A percentile compares a stretch with the other conserved stretches of the same genome.
phyloP scores from a whole-genome alignment of 75 land plant genomes.

The Sequoiadendron giganteum region DNA sequence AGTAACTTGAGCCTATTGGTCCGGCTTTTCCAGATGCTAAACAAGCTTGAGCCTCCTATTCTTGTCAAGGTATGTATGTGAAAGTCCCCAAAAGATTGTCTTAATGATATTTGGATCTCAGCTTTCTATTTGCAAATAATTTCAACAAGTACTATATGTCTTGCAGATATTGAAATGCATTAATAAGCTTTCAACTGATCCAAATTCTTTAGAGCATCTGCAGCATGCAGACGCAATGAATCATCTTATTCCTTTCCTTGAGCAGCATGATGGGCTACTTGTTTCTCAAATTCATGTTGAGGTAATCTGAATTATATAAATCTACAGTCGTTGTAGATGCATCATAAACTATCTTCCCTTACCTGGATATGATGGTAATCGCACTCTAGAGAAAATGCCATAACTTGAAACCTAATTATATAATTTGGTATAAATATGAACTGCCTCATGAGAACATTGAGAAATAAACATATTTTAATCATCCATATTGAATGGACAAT shows the following conservation, averaged over 20 bases:
- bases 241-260: constrained; percentile 89
- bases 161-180: constrained; percentile 83
- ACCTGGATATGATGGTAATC: no score
- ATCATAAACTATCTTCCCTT: no score
- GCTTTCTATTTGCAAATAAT: background rate
- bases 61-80: constrained; percentile 71
- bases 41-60: constrained; percentile 87
- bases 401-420: no score
- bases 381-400: no score
- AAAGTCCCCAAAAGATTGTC: background rate
- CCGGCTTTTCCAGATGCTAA: constrained; percentile 97
- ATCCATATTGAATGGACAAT: no score
- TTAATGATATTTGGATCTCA: background rate
- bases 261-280: constrained; percentile 72
- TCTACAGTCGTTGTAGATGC: no score
- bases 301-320: constrained; percentile 26
- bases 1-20: constrained; percentile 79
- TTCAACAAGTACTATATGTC: background rate
- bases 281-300: constrained; percentile 82
- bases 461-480: no score
- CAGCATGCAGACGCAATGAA: constrained; percentile 97
- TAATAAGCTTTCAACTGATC: constrained; percentile 86
- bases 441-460: no score
- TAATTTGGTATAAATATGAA: no score
- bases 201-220: constrained; percentile 83